Base-by-base conservation (phyloP, 129 eudicot genomes). In the Centaurea solstitialis region DNA sequence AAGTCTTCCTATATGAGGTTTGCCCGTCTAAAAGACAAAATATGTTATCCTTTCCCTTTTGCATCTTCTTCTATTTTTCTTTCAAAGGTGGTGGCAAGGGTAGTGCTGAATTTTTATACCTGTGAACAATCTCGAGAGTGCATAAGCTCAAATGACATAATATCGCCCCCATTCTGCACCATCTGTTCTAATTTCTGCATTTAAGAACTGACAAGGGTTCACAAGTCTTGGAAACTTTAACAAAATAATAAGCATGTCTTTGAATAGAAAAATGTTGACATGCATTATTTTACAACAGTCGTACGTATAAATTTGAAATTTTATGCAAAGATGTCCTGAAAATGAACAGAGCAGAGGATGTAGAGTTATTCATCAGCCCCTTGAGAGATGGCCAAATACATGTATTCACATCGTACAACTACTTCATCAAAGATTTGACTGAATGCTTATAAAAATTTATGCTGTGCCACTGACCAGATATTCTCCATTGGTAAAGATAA, bases 81-180 rank as follows among this genome's bases (percentile, higher is more conserved):
- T 62, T 21, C 3, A 15, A 9, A 13, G 38, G 40, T 50, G 24
- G 74, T 11, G 50, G 43, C 75, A 35, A 38, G 75, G 24, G 45
- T 61, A 37, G 5, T 21, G 67, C 30, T 24, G 69, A 72, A 20
- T 24, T 21, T 9, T 10, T 40, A 41, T 85, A 94, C 97, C 97
- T 92, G 97, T 73, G 93, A 75, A 87, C 98, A 94, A 82, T 94
- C 99, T n/a, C 89, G 89, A 13, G 91, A 64, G 75, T 89, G 97
- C 93, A 86, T 92, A 71, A 89, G 92, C 22, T 87, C 89, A 80
- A 94, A 92, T 5, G 99, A 88, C 39, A 83, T 81, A 22, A 92
- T 86, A 77, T 90, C 92, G 18, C 15, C 78, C 17, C 90, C 90
- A 86, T 85, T 87, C 80, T 78, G 70, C 87, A 94, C 96, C 91